Base-by-base conservation (phyloP, 352 stramenopile genomes). In the Thalassiosira mediterranea region DNA sequence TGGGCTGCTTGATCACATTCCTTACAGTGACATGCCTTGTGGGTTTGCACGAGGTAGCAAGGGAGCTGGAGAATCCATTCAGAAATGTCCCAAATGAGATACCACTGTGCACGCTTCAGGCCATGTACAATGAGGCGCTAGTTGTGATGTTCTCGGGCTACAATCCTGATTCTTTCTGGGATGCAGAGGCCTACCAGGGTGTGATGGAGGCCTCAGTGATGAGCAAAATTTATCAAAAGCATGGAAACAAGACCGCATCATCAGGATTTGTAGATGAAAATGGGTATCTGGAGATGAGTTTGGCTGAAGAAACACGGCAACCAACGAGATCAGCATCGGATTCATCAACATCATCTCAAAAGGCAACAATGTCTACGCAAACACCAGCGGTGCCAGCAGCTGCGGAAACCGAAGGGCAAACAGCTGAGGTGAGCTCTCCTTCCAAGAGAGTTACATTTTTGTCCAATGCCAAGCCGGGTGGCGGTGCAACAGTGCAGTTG, bases 21-120 rank as follows among this genome's bases (percentile, higher is more conserved):
- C 54, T 89, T 3, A 84, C 77, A 3, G 70, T 89, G 0, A 83
- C 78, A 1, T 89, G 81, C 59, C 48, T 92, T 11, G 40, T 51
- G 10, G 86, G 81, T 8, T 70, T 91, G 59, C 77, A 92, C 54
- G 86, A 91, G 57, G 83, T 92, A 8, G 81, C 83, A 1, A 28
- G 83, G 4, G 86, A 90, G 54, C 73, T 92, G 19, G 84, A 90
- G 61, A 91, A 90, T 78, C 86, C 86, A 0, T 92, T 90, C 74
- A 34, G 81, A 7, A 90, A 90, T 74, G 76, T 87, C 15, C 86
- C 86, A 2, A 92, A 92, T 66, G 84, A 92, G 46, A 59, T 92
- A 53, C 86, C 86, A 29, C 23, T 92, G 15, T 78, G 78, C 25
- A 88, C 79, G 1, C 32, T 92, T 3, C 42, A 77, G 47, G 86